phyloP scores from a whole-genome alignment of 1,284 basidiomycete genomes.

The Trametes versicolor region DNA sequence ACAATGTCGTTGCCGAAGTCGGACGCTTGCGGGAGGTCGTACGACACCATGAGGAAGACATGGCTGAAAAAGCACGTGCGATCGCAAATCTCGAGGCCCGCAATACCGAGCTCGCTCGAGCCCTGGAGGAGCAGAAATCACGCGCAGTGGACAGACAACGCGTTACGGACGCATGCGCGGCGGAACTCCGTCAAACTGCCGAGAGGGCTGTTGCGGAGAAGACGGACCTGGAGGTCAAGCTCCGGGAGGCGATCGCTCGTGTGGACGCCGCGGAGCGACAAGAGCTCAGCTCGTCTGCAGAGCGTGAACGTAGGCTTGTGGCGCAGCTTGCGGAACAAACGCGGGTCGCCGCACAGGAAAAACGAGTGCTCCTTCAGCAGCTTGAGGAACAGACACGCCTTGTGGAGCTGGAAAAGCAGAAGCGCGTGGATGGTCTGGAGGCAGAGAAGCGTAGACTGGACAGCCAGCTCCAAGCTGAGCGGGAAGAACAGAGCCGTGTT shows the following conservation, averaged over 20 bases:
- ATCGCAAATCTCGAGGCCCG: constrained; percentile 2
- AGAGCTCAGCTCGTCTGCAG: neutral
- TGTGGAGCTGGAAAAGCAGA: constrained; percentile 13
- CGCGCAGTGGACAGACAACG: constrained; percentile 6
- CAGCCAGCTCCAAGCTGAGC: constrained; percentile 6
- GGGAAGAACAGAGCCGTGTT: constrained; percentile 7
- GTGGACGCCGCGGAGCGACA: constrained; percentile 1
- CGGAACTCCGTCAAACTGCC: constrained; percentile 14
- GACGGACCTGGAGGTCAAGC: constrained; percentile 5
- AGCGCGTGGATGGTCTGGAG: constrained; percentile 10
- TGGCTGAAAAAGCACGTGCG: neutral
- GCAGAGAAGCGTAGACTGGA: constrained; percentile 20
- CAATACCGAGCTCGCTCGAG: constrained; percentile 9
- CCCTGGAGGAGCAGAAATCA: constrained; percentile 4
- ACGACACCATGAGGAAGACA: constrained; percentile 9
- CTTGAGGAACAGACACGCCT: constrained; percentile 18
- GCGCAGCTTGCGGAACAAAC: constrained; percentile 11
- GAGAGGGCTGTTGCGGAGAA: constrained; percentile 15
- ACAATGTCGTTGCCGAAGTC: constrained; percentile 6
- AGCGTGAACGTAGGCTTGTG: constrained; percentile 13
- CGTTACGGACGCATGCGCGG: neutral
- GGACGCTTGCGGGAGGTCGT: constrained; percentile 6
- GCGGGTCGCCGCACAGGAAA: constrained; percentile 14
- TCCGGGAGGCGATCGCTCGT: constrained; percentile 5
- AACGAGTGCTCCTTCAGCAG: constrained; percentile 11